These are phyloP conservation scores for Cercospora sp. DNA, from an alignment of 2,329 filamentous ascomycete species.

Conservation along the genomic window DNA sequence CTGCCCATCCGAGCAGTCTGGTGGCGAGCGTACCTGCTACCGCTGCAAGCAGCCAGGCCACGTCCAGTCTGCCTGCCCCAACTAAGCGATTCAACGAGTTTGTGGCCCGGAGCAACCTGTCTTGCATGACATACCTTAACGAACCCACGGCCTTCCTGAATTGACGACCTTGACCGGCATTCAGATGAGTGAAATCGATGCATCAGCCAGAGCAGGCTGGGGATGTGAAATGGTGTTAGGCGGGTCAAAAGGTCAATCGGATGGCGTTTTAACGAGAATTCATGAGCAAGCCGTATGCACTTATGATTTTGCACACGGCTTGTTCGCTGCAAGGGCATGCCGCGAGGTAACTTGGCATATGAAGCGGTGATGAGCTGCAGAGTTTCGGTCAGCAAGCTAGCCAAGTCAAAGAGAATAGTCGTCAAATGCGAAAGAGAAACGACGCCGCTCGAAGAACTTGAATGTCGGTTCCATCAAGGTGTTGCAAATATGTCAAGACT, in stretches of 20 bases:
- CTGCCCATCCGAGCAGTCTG: conserved; percentile 76
- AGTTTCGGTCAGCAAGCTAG: neutral
- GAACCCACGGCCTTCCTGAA: conserved; percentile 33
- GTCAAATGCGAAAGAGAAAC: conserved; percentile 2
- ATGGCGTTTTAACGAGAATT: conserved; percentile 5
- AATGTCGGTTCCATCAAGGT: neutral
- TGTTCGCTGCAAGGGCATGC: conserved; percentile 11
- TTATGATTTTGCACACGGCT: neutral
- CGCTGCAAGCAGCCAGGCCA: conserved; percentile 85
- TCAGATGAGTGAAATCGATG: conserved; percentile 10
- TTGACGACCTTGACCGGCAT: conserved; percentile 33
- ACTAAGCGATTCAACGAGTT: conserved; percentile 52
- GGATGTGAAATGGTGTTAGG: conserved; percentile 11
- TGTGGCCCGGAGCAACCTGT: conserved; percentile 26
- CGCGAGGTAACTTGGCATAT: conserved; percentile 15
- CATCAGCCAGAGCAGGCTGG: conserved; percentile 8
- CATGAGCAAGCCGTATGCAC: conserved; percentile 8
- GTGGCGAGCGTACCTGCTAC: conserved; percentile 96
- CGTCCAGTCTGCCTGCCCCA: conserved; percentile 91
- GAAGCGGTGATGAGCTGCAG: conserved; percentile 6
- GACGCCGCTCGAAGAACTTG: neutral
- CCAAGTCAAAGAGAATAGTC: conserved; percentile 6
- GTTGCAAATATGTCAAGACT: neutral
- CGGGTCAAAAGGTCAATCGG: conserved; percentile 9
- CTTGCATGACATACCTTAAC: conserved; percentile 27